Conservation (phyloP, 257 asterid genomes). For the Forsythia viridissima region DNA sequence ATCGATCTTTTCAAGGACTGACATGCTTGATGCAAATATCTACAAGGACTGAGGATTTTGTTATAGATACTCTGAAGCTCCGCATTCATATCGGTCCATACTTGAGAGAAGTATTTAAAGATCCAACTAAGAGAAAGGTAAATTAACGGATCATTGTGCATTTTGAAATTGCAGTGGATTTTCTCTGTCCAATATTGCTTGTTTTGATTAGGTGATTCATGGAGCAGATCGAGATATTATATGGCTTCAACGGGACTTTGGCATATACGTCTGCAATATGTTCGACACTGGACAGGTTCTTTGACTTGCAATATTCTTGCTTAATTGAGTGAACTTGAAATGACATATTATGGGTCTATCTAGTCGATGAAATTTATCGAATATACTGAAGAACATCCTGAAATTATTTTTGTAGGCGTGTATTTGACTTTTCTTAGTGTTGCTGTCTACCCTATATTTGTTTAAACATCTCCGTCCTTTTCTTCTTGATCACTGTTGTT, state of each 20-base stretch:
- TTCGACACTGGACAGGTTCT: slow-evolving; percentile 98
- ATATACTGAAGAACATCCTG: background rate
- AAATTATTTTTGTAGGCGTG: background rate
- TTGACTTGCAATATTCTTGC: slow-evolving; percentile 17
- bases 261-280: slow-evolving; percentile 94
- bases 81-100: slow-evolving; percentile 90
- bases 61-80: slow-evolving; percentile 87
- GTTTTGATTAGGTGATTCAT: slow-evolving; percentile 80
- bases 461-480: background rate
- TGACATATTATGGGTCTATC: background rate
- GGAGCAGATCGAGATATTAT: slow-evolving; percentile 89
- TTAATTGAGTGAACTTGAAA: background rate
- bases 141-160: slow-evolving; percentile 15
- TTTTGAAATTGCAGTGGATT: slow-evolving; percentile 18
- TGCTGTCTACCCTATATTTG: background rate
- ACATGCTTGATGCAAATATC: slow-evolving; percentile 99
- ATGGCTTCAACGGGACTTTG: slow-evolving; percentile 98
- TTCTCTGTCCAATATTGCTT: slow-evolving; percentile 19
- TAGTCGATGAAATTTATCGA: background rate
- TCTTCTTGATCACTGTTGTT: background rate
- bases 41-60: slow-evolving; percentile 91
- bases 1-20: slow-evolving; percentile 94
- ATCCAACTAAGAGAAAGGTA: slow-evolving; percentile 90
- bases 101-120: slow-evolving; percentile 87
- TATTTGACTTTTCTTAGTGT: background rate